Base-by-base conservation (phyloP, 2,329 filamentous ascomycete genomes). In the Arachnopeziza araneosa region DNA sequence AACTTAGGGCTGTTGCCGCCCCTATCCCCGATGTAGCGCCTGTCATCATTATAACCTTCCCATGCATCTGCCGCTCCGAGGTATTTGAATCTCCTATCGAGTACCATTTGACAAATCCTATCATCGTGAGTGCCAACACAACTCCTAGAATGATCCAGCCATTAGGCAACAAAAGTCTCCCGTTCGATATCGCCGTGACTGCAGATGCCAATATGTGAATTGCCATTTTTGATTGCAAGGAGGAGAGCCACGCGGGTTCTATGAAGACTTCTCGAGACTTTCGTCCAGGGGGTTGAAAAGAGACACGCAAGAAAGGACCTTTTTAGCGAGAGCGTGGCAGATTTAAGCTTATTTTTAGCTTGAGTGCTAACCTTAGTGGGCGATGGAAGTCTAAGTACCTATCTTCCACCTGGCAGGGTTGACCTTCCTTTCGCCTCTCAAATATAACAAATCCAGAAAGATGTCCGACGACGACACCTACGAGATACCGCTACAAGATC, bases 21-120 rank as follows among this genome's bases (percentile, higher is more conserved):
- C 95, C 95, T 72, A 99, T 89, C 17, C 95, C 95, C 52, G 93
- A 93, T 56, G 95, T 99, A 26, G 93, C 95, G 67, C 95, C 88
- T 21, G 95, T 99, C 56, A 99, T 84, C 80, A 99, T 87, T 52
- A 97, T 82, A 54, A 99, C 91, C 72, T 96, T 96, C 54, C 91
- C 92, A 75, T 97, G 92, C 86, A 99, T 92, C 58, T 89, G 82
- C 61, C 91, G 83, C 72, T 96, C 92, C 24, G 90, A 83, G 50
- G 75, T 77, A 74, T 95, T 97, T 67, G 75, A 78, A 14, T 87
- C 83, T 66, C 95, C 96, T 65, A 85, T 84, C 69, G 88, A 89
- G 77, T 89, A 96, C 70, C 80, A 79, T 79, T 97, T 98, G 24
- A 89, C 64, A 9, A 84, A 60, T 64, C 80, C 79, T 26, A 79